Conservation (phyloP, 768 basidiomycete species). For the Cyclocybe cylindracea region DNA sequence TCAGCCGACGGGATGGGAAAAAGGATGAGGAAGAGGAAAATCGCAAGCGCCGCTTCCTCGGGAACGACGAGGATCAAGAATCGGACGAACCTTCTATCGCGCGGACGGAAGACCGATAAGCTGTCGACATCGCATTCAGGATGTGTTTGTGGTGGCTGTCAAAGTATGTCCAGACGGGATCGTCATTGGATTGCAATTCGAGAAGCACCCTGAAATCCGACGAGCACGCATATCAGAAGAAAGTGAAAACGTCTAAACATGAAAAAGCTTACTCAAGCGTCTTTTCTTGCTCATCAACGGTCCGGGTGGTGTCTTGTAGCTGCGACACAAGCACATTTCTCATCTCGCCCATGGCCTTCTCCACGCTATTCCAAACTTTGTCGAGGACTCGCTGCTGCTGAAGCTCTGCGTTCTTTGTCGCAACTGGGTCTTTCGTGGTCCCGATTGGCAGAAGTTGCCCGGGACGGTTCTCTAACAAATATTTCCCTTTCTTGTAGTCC, state of each 20-base stretch:
- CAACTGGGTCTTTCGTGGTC: slow-evolving; percentile 56
- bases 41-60: too few relatives aligned
- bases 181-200: slow-evolving; percentile 83
- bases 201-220: slow-evolving; percentile 67
- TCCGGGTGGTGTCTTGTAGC: slow-evolving; percentile 76
- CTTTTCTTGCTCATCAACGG: slow-evolving; percentile 93
- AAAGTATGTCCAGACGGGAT: slow-evolving; percentile 95
- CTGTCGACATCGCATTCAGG: slow-evolving; percentile 69
- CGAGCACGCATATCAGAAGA: neutral
- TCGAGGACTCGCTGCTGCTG: slow-evolving; percentile 93
- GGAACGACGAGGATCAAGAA: slow-evolving; percentile 1
- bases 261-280: slow-evolving; percentile 75
- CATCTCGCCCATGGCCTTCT: slow-evolving; percentile 95
- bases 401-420: slow-evolving; percentile 51
- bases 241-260: neutral
- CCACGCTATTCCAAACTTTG: slow-evolving; percentile 94
- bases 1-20: slow-evolving; percentile 2
- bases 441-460: slow-evolving; percentile 79
- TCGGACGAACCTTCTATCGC: slow-evolving; percentile 48
- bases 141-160: slow-evolving; percentile 92
- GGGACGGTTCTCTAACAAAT: slow-evolving; percentile 86
- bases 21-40: too few relatives aligned
- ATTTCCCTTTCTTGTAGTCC: slow-evolving; percentile 97
- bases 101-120: slow-evolving; percentile 54
- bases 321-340: slow-evolving; percentile 72